Evolutionary conservation across 2,329 filamentous ascomycete species (phyloP).

Genomic region (Cladosporium sp.): DNA sequence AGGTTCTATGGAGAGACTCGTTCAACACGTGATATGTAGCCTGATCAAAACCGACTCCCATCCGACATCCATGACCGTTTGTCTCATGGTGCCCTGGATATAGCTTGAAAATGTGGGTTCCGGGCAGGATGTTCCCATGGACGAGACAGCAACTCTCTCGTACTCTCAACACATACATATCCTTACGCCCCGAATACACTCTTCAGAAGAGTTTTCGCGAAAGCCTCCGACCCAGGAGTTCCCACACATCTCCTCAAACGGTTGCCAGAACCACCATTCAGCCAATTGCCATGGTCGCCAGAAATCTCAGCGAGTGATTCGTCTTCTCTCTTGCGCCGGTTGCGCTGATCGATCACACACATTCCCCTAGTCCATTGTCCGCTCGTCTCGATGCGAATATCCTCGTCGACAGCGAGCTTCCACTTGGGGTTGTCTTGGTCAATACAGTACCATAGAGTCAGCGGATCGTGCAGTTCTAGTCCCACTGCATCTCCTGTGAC

Average conservation of each 20-base stretch:
- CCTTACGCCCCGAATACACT: conserved; percentile 17
- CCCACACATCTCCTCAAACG: conserved; percentile 67
- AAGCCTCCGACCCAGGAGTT: conserved; percentile 54
- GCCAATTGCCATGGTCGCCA: conserved; percentile 72
- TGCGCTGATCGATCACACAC: conserved; percentile 75
- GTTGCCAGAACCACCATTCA: conserved; percentile 70
- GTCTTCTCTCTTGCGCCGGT: conserved; percentile 48
- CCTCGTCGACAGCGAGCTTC: conserved; percentile 52
- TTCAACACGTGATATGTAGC: too few relatives aligned
- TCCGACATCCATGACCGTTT: too few relatives aligned
- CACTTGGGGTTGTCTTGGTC: conserved; percentile 26
- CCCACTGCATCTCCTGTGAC: conserved; percentile 33
- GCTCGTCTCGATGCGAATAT: conserved; percentile 81
- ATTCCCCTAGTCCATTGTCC: conserved; percentile 95
- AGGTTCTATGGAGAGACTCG: too few relatives aligned
- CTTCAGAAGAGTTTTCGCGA: conserved; percentile 17
- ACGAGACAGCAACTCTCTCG: too few relatives aligned
- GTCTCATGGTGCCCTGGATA: too few relatives aligned
- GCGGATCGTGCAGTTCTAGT: conserved; percentile 45
- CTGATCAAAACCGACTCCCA: too few relatives aligned
- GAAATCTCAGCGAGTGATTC: conserved; percentile 52
- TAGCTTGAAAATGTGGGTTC: too few relatives aligned
- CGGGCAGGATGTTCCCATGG: too few relatives aligned
- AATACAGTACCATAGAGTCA: conserved; percentile 35
- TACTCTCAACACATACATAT: too few relatives aligned